Percentiles rank a stretch among this genome's conserved stretches.
phyloP scores from a whole-genome alignment of 768 basidiomycete genomes.

The Tricholomella constricta region DNA sequence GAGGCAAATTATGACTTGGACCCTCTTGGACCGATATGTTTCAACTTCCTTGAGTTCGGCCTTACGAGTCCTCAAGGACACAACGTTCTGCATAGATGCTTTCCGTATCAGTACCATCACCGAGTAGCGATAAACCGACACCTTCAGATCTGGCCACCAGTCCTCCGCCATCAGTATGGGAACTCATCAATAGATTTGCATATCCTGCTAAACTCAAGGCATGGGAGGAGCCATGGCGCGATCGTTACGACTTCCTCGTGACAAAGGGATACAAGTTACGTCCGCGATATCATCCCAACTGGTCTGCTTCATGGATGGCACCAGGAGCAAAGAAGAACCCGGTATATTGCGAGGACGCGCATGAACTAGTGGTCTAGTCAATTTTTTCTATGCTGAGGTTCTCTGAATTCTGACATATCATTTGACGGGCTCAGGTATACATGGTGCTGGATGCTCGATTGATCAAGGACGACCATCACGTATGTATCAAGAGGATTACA shows the following conservation, averaged over 20 bases:
- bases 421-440: slow-evolving; percentile 20
- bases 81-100: not conserved
- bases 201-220: not conserved
- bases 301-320: slow-evolving; percentile 22
- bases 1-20: not conserved
- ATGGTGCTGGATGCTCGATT: slow-evolving; percentile 30
- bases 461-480: slow-evolving; percentile 24
- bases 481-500: slow-evolving; percentile 30
- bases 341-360: slow-evolving; percentile 24
- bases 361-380: slow-evolving; percentile 14
- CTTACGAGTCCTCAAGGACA: not conserved
- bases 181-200: not conserved
- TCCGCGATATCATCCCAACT: slow-evolving; percentile 27
- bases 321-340: slow-evolving; percentile 19
- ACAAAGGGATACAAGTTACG: slow-evolving; percentile 28
- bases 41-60: not conserved
- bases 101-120: not conserved
- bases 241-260: slow-evolving; percentile 26
- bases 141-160: not conserved
- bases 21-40: not conserved
- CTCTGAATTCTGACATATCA: not conserved
- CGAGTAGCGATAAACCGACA: not conserved
- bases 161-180: not conserved
- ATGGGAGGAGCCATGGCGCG: slow-evolving; percentile 28
- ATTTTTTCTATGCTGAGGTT: not conserved